A percentile compares a stretch with the other conserved stretches of the same genome.
Conservation (phyloP, 2,329 filamentous ascomycete species). For the Aspergillus pseudoviridinutans region DNA sequence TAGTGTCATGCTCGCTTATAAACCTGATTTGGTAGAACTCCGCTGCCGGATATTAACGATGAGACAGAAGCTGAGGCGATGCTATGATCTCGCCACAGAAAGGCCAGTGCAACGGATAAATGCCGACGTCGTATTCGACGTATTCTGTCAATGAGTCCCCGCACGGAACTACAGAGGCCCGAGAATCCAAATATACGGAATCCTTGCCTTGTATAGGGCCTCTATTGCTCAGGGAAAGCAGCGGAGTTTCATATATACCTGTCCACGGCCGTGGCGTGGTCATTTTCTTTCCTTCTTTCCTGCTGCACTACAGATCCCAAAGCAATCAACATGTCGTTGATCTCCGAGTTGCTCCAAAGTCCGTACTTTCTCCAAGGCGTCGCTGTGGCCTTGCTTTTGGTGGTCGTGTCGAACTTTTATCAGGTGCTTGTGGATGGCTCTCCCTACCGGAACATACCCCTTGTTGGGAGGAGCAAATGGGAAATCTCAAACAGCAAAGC, state of each 20-base stretch:
- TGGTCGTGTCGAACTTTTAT: constrained; percentile 22
- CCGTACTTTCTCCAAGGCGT: constrained; percentile 20
- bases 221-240: not conserved
- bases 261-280: not conserved
- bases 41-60: not conserved
- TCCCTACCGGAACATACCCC: constrained; percentile 23
- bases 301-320: not conserved
- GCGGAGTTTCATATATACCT: not conserved
- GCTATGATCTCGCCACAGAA: not conserved
- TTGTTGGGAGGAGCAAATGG: constrained; percentile 27
- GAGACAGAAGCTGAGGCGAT: not conserved
- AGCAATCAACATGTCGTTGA: constrained; percentile 18
- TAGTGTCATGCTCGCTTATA: not conserved
- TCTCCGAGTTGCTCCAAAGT: constrained; percentile 19
- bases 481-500: constrained; percentile 30
- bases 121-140: not conserved
- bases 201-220: not conserved
- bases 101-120: not conserved
- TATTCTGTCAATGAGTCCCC: not conserved
- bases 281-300: not conserved
- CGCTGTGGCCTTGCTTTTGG: constrained; percentile 14
- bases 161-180: not conserved
- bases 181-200: not conserved
- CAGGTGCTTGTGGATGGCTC: constrained; percentile 24
- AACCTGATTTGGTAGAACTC: not conserved